Base-by-base conservation (phyloP, 2,329 filamentous ascomycete species). In the Colletotrichum magnum region DNA sequence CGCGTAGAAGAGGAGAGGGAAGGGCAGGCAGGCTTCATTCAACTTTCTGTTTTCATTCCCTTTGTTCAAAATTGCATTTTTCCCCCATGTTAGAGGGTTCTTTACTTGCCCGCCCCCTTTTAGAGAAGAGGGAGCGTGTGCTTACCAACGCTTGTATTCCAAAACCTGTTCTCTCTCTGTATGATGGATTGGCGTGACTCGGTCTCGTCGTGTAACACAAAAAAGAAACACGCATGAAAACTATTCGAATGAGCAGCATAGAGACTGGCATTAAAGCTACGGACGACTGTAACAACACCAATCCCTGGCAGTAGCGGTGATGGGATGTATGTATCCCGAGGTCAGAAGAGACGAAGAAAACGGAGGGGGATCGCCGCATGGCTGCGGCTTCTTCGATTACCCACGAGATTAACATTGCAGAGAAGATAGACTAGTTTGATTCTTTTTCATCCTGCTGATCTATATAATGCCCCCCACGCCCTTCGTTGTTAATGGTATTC, bases 211-310 rank as follows among this genome's bases (percentile, higher is more conserved):
- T 24, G 50, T 47, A 43, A 36, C 32, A 36, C 32, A 36, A 16
- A 36, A 36, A 24, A 5, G 16, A 18, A 36, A 36, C 6, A 18
- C 1, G 32, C 26, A 60, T 45, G 21, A 36, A 16, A 13, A 2
- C 13, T 21, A 24, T 54, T 54, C 39, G 54, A 48, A 36, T 13
- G 7, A 45, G 39, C 12, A 36, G 24, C 50, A 54, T 24, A 28
- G 21, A 43, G 16, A 43, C 6, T n/a, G 41, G 16, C 6, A 13
- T 24, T 24, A 24, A 12, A 43, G 13, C 13, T 21, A 43, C 18
- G 21, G 59, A 47, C 18, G 26, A 24, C 10, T 62, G 50, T 62
- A 48, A 47, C 26, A 54, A 45, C 26, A 54, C 47, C 24, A 16
- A 43, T 50, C 45, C n/a, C 15, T 9, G 28, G 26, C 50, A n/a